These are phyloP conservation scores for Arthroderma sp. DNA, from an alignment of 2,329 filamentous ascomycete genomes.

Conservation along the genomic window DNA sequence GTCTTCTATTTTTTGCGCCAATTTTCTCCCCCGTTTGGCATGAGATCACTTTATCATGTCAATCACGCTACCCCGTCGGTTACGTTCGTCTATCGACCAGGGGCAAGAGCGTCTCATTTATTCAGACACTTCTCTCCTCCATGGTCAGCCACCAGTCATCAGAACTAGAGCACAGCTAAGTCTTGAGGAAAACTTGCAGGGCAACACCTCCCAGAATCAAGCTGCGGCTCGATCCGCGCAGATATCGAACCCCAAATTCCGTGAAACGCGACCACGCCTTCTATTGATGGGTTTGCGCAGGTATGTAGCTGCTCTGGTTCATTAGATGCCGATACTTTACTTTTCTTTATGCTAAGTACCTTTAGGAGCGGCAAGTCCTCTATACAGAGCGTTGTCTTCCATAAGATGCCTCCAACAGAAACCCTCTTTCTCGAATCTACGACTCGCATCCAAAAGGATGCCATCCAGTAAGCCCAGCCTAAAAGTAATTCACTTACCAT, in stretches of 20 bases:
- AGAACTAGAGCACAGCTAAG: constrained; percentile 27
- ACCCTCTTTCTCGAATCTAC: constrained; percentile 94
- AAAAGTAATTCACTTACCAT: not conserved
- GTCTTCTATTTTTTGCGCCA: not conserved
- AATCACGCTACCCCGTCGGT: constrained; percentile 6
- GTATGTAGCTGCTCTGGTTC: constrained; percentile 40
- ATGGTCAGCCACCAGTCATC: constrained; percentile 16
- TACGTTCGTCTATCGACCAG: constrained; percentile 9
- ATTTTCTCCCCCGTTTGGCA: not conserved
- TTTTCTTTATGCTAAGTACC: constrained; percentile 7
- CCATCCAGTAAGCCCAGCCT: constrained; percentile 62
- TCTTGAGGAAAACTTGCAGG: constrained; percentile 26
- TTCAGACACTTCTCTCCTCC: constrained; percentile 13
- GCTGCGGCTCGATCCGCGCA: constrained; percentile 20
- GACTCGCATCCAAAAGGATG: constrained; percentile 84
- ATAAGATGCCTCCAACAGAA: constrained; percentile 92
- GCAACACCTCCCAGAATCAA: constrained; percentile 15
- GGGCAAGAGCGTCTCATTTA: constrained; percentile 14
- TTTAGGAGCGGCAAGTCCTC: constrained; percentile 91
- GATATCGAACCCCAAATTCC: constrained; percentile 32
- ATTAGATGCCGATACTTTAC: not conserved
- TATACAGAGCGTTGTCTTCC: constrained; percentile 97
- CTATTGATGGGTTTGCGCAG: constrained; percentile 91
- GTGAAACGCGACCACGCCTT: constrained; percentile 64
- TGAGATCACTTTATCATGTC: not conserved